Percentiles rank a stretch among this genome's conserved stretches.
phyloP scores from a whole-genome alignment of 352 stramenopile species.

The Phytophthora cajani region DNA sequence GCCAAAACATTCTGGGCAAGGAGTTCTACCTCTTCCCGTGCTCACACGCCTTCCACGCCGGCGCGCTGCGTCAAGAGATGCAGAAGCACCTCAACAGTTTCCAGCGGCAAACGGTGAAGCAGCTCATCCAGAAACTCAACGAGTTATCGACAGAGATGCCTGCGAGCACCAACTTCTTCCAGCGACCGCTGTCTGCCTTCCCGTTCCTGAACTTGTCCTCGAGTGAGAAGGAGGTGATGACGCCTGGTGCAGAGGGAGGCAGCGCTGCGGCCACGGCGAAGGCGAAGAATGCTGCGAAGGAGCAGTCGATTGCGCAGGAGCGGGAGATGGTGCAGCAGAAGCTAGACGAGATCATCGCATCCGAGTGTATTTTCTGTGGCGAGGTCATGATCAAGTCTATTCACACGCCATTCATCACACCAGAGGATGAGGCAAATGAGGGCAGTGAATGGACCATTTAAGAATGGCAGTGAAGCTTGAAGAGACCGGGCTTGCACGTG shows the following conservation, averaged over 20 bases:
- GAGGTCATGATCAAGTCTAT: slow-evolving; percentile 97
- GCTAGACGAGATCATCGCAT: slow-evolving; percentile 94
- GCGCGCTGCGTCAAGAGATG: slow-evolving; percentile 90
- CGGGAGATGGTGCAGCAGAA: slow-evolving; percentile 93
- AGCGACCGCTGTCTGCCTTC: slow-evolving; percentile 63
- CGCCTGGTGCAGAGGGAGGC: slow-evolving; percentile 46
- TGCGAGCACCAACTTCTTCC: slow-evolving; percentile 78
- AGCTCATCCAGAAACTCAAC: slow-evolving; percentile 89
- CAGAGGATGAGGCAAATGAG: slow-evolving; percentile 84
- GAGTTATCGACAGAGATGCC: slow-evolving; percentile 85
- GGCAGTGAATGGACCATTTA: slow-evolving; percentile 87
- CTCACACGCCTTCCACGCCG: slow-evolving; percentile 93
- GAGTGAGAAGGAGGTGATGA: slow-evolving; percentile 78
- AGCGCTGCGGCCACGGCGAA: slow-evolving; percentile 53
- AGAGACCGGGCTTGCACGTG: slow-evolving; percentile 7
- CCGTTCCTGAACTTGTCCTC: slow-evolving; percentile 72
- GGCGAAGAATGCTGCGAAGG: slow-evolving; percentile 70
- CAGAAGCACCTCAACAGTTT: slow-evolving; percentile 90
- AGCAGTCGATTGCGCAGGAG: slow-evolving; percentile 83
- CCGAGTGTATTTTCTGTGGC: slow-evolving; percentile 95
- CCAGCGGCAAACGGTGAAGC: slow-evolving; percentile 90
- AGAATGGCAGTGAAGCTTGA: slow-evolving; percentile 21
- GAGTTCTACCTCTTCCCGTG: slow-evolving; percentile 97
- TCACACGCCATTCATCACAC: slow-evolving; percentile 90
- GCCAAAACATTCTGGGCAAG: slow-evolving; percentile 87